Evolutionary conservation across 495 filamentous ascomycete genomes (phyloP).

Genomic region (Penicillium salamii): DNA sequence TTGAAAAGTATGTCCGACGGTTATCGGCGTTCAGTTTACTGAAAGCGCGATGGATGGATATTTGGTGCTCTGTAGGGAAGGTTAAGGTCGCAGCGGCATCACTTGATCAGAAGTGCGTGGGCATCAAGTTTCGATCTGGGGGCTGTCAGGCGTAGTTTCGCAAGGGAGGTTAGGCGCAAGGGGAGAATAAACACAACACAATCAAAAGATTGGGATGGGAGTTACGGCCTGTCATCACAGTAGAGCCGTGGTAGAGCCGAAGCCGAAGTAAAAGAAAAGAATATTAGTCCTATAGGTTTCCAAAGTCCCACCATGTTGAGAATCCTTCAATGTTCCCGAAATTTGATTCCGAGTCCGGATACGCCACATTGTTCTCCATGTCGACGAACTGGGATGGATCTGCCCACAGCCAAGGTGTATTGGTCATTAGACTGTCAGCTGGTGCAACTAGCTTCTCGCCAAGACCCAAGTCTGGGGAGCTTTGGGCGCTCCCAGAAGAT

Average conservation of each 20-base stretch:
- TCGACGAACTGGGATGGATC: slow-evolving; percentile 40
- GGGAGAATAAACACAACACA: background rate
- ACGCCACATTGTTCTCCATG: slow-evolving; percentile 36
- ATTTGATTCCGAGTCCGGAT: slow-evolving; percentile 30
- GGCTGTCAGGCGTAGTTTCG: slow-evolving; percentile 3
- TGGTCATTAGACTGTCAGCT: slow-evolving; percentile 43
- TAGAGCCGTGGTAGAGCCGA: slow-evolving; percentile 15
- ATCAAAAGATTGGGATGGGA: background rate
- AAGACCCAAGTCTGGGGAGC: slow-evolving; percentile 18
- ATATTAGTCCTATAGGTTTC: slow-evolving; percentile 34
- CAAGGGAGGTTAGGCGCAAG: slow-evolving; percentile 3
- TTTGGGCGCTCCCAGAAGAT: slow-evolving; percentile 12
- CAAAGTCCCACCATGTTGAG: slow-evolving; percentile 46
- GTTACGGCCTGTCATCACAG: slow-evolving; percentile 16
- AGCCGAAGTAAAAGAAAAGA: slow-evolving; percentile 26
- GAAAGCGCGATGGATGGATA: slow-evolving; percentile 57
- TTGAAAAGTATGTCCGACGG: slow-evolving; percentile 56
- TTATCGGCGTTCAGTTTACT: slow-evolving; percentile 58
- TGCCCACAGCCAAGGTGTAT: slow-evolving; percentile 48
- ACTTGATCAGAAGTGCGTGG: background rate
- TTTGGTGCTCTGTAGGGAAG: slow-evolving; percentile 43
- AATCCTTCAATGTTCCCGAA: slow-evolving; percentile 36
- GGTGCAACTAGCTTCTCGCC: slow-evolving; percentile 37
- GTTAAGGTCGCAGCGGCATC: slow-evolving; percentile 24
- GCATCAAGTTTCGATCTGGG: background rate